phyloP scores from a whole-genome alignment of 345 rosid genomes.

The Linum tenue region DNA sequence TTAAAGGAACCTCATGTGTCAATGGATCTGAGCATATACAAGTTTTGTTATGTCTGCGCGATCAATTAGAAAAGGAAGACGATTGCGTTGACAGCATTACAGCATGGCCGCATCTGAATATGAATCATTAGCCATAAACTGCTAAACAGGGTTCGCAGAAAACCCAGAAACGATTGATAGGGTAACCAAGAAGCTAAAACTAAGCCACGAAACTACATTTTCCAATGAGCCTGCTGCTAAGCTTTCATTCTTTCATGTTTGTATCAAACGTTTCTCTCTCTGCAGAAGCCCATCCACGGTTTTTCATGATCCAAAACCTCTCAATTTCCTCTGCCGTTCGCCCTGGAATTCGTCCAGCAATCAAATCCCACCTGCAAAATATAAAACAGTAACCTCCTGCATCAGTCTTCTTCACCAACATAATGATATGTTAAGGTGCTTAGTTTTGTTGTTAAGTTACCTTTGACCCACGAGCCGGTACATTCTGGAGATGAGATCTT shows the following conservation, averaged over 20 bases:
- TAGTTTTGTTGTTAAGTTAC: slow-evolving; percentile 16
- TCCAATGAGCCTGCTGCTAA: neutral
- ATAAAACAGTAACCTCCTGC: neutral
- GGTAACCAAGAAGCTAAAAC: neutral
- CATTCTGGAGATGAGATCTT: slow-evolving; percentile 65
- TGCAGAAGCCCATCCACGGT: neutral
- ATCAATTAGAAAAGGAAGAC: no score
- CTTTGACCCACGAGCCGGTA: slow-evolving; percentile 57
- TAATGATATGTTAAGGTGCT: no score
- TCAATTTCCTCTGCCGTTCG: slow-evolving; percentile 1
- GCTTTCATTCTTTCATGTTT: neutral
- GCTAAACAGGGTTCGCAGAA: neutral
- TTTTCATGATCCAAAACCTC: slow-evolving; percentile 4
- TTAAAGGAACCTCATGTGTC: neutral
- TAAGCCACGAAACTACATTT: neutral
- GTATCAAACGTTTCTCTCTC: neutral
- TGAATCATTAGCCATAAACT: neutral
- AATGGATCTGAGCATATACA: neutral
- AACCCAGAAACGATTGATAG: neutral
- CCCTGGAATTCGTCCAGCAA: slow-evolving; percentile 2
- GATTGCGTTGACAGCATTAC: no score
- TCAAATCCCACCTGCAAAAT: slow-evolving; percentile 10
- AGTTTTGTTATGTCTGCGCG: neutral
- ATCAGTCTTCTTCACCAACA: neutral
- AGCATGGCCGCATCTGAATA: no score